These are phyloP conservation scores for Trichoderma oligosporum DNA, from an alignment of 2,329 filamentous ascomycete species.

Conservation along the genomic window DNA sequence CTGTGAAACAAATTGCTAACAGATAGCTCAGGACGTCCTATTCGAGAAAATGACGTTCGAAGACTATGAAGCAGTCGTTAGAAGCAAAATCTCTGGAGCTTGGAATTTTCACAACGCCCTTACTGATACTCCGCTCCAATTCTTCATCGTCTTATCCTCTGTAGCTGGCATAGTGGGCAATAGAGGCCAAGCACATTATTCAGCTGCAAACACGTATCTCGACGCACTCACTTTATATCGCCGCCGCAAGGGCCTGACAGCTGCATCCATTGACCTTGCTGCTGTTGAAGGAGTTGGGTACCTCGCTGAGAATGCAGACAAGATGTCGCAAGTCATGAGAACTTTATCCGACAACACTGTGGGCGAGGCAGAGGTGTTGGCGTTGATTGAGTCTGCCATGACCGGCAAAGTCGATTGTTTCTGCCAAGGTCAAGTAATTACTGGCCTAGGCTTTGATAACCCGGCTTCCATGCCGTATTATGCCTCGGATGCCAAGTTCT, in stretches of 20 bases:
- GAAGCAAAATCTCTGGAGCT: slow-evolving; percentile 50
- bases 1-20: slow-evolving; percentile 8
- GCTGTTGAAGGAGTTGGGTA: slow-evolving; percentile 49
- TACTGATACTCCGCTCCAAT: slow-evolving; percentile 40
- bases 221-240: slow-evolving; percentile 34
- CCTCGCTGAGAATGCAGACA: slow-evolving; percentile 44
- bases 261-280: slow-evolving; percentile 50
- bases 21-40: slow-evolving; percentile 38
- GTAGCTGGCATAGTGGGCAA: slow-evolving; percentile 50
- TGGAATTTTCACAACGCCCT: slow-evolving; percentile 52
- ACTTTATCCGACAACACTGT: slow-evolving; percentile 48
- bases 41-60: slow-evolving; percentile 51
- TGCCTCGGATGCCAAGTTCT: slow-evolving; percentile 53
- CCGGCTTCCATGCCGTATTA: slow-evolving; percentile 49
- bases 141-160: slow-evolving; percentile 54
- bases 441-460: slow-evolving; percentile 48
- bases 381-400: slow-evolving; percentile 50
- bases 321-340: slow-evolving; percentile 45
- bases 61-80: slow-evolving; percentile 46
- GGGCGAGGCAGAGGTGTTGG: slow-evolving; percentile 51
- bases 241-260: slow-evolving; percentile 38
- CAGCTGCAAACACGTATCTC: slow-evolving; percentile 47
- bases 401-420: slow-evolving; percentile 39
- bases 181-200: slow-evolving; percentile 51
- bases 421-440: slow-evolving; percentile 51